phyloP scores from a whole-genome alignment of 2,329 filamentous ascomycete species.

The Aspergillus quadricinctus region DNA sequence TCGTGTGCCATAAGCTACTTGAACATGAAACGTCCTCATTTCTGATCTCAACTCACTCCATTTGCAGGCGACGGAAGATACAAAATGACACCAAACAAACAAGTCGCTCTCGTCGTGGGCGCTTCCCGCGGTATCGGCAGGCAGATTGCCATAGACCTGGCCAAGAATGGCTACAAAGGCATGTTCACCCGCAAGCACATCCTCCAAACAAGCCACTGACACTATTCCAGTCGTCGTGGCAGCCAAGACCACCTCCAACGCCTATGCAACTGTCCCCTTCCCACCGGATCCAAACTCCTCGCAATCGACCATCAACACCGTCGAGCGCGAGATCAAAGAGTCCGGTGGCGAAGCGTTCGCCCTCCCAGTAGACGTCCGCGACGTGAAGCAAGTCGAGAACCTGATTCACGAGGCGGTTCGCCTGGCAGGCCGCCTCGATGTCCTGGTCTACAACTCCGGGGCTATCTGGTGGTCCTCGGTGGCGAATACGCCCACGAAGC shows the following conservation, averaged over 20 bases:
- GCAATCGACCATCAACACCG: constrained; percentile 74
- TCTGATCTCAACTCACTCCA: background rate
- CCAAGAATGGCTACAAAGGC: constrained; percentile 67
- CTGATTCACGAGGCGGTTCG: constrained; percentile 58
- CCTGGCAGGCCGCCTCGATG: constrained; percentile 63
- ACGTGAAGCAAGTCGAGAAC: constrained; percentile 55
- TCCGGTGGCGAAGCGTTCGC: constrained; percentile 62
- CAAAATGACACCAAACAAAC: constrained; percentile 17
- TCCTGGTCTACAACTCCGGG: constrained; percentile 76
- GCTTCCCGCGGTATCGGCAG: constrained; percentile 77
- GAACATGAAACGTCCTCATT: background rate
- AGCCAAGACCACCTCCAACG: constrained; percentile 69
- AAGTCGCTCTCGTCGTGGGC: constrained; percentile 67
- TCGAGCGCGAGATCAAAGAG: constrained; percentile 66
- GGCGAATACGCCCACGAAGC: constrained; percentile 65
- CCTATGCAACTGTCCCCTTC: constrained; percentile 54
- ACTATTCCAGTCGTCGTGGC: constrained; percentile 63
- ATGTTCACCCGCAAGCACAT: constrained; percentile 11
- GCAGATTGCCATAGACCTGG: constrained; percentile 74
- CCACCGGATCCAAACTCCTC: constrained; percentile 73
- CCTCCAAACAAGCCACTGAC: constrained; percentile 1
- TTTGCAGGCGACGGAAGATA: background rate
- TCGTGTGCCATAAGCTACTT: background rate
- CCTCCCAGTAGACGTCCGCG: constrained; percentile 66
- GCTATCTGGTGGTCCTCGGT: constrained; percentile 82